Conservation (phyloP, 1,139 yeast genomes). For the Nematodospora anomalae region DNA sequence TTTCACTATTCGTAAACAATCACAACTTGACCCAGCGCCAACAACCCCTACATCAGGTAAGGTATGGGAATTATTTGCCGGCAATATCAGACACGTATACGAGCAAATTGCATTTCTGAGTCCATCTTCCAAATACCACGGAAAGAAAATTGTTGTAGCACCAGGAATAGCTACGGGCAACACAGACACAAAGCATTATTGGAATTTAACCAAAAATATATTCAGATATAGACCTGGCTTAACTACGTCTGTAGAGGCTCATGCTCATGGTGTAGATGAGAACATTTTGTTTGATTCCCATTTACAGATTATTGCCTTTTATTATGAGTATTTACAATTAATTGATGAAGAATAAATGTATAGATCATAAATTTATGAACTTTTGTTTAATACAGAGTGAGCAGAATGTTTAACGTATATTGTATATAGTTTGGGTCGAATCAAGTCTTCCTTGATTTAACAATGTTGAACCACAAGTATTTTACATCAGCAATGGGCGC, state of each 20-base stretch:
- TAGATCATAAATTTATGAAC: background rate
- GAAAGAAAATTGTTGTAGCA: conserved; percentile 21
- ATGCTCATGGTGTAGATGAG: conserved; percentile 40
- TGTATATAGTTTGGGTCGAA: too few relatives aligned
- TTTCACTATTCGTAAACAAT: conserved; percentile 36
- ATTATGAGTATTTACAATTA: conserved; percentile 41
- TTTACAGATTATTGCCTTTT: conserved; percentile 37
- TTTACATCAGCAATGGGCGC: too few relatives aligned
- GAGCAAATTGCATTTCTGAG: conserved; percentile 44
- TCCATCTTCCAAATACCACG: conserved; percentile 4
- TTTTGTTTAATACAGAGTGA: background rate
- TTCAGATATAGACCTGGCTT: conserved; percentile 35
- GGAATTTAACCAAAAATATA: conserved; percentile 31
- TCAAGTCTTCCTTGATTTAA: too few relatives aligned
- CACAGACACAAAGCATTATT: conserved; percentile 38
- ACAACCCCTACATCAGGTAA: conserved; percentile 45
- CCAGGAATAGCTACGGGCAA: conserved; percentile 36
- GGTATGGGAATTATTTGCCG: conserved; percentile 54
- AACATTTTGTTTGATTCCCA: conserved; percentile 27
- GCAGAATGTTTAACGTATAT: conserved; percentile 2
- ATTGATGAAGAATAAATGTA: conserved; percentile 7
- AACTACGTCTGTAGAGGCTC: conserved; percentile 18
- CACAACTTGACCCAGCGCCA: conserved; percentile 56
- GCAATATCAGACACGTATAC: conserved; percentile 54
- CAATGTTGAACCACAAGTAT: too few relatives aligned